Evolutionary conservation across 2,329 filamentous ascomycete genomes (phyloP).

Genomic region (Aspergillus flavus): DNA sequence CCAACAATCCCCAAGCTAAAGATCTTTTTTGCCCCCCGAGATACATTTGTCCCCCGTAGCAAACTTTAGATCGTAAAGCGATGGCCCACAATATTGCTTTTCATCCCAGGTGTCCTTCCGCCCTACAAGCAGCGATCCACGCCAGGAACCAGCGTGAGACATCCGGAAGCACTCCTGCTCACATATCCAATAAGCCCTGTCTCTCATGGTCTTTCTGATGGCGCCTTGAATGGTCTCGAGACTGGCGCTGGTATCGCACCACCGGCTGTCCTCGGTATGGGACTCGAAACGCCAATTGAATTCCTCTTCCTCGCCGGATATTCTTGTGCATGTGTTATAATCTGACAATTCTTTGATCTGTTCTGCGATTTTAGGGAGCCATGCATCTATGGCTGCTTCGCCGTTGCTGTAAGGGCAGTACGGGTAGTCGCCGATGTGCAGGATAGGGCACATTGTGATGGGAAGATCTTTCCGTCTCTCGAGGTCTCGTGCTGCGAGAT

Average conservation of each 20-base stretch:
- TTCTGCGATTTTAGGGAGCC: neutral
- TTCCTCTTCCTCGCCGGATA: neutral
- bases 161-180: neutral
- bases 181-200: neutral
- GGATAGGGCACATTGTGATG: neutral
- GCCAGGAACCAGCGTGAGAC: neutral
- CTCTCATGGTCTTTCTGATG: neutral
- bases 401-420: neutral
- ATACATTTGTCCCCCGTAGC: neutral
- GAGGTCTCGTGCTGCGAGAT: neutral
- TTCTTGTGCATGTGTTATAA: neutral
- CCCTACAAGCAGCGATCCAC: neutral
- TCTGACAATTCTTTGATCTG: neutral
- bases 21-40: neutral
- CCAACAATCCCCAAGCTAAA: neutral
- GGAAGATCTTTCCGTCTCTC: neutral
- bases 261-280: neutral
- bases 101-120: neutral
- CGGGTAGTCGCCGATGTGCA: neutral
- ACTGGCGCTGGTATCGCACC: neutral
- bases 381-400: neutral
- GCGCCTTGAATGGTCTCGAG: neutral
- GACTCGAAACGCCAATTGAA: neutral
- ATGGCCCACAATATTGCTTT: neutral
- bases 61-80: neutral